Evolutionary conservation across 2,329 filamentous ascomycete species (phyloP).

Genomic region (Knufia fluminis): DNA sequence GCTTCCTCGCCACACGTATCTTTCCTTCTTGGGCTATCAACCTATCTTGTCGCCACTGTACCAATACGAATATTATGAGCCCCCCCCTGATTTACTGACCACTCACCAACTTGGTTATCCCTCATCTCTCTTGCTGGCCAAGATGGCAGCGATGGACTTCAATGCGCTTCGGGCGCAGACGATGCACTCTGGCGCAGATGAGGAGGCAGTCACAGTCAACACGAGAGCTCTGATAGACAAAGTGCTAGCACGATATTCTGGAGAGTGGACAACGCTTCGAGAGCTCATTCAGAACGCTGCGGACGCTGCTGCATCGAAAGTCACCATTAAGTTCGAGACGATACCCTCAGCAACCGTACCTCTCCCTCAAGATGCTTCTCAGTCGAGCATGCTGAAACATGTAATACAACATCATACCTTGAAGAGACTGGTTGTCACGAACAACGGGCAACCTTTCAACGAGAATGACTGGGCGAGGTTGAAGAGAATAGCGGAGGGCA

Average conservation of each 20-base stretch:
- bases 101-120: slow-evolving; percentile 10
- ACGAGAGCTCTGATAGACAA: slow-evolving; percentile 96
- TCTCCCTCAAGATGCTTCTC: slow-evolving; percentile 54
- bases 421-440: slow-evolving; percentile 78
- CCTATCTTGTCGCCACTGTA: no score
- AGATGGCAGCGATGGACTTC: slow-evolving; percentile 43
- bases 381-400: slow-evolving; percentile 70
- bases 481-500: slow-evolving; percentile 97
- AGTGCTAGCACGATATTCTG: slow-evolving; percentile 88
- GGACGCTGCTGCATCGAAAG: slow-evolving; percentile 82
- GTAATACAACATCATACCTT: slow-evolving; percentile 76
- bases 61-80: slow-evolving; percentile 2
- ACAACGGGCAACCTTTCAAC: slow-evolving; percentile 80
- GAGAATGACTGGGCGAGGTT: slow-evolving; percentile 86
- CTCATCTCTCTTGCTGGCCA: slow-evolving; percentile 44
- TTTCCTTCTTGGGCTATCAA: no score
- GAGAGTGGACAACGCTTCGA: slow-evolving; percentile 80
- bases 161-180: slow-evolving; percentile 72
- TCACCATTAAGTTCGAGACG: slow-evolving; percentile 88
- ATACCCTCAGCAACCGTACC: slow-evolving; percentile 71
- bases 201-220: slow-evolving; percentile 96
- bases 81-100: background rate
- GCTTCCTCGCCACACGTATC: background rate
- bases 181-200: slow-evolving; percentile 74
- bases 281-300: slow-evolving; percentile 98